These are phyloP conservation scores for Hydrangea macrophylla DNA, from an alignment of 148 eudicot species.

Conservation along the genomic window DNA sequence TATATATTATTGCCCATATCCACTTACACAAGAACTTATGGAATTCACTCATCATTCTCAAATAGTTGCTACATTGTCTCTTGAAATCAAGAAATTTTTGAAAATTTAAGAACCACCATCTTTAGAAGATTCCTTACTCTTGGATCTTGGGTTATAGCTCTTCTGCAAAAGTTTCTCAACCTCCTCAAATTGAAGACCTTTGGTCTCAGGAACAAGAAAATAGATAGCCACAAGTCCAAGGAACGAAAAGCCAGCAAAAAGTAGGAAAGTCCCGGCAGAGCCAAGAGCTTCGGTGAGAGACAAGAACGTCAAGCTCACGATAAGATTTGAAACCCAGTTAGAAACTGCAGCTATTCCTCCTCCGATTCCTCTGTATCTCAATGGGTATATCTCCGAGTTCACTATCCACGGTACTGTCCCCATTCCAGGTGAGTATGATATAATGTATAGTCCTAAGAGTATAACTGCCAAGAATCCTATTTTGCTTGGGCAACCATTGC, in stretches of 20 bases:
- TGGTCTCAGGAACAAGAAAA: slow-evolving; percentile 39
- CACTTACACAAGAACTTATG: no score
- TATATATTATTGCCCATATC: no score
- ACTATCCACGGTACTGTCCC: slow-evolving; percentile 50
- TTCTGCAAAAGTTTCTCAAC: slow-evolving; percentile 24
- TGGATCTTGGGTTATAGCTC: slow-evolving; percentile 15
- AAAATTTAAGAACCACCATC: background rate
- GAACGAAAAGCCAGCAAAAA: slow-evolving; percentile 32
- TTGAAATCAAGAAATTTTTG: no score
- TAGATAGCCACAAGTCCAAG: slow-evolving; percentile 22
- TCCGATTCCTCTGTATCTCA: slow-evolving; percentile 35
- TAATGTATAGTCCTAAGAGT: slow-evolving; percentile 31
- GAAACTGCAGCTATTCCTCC: slow-evolving; percentile 47
- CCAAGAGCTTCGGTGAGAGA: slow-evolving; percentile 35
- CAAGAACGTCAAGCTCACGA: slow-evolving; percentile 35
- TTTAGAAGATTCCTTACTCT: background rate
- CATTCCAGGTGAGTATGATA: slow-evolving; percentile 40
- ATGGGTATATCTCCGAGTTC: slow-evolving; percentile 43
- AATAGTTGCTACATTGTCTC: no score
- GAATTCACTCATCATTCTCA: no score
- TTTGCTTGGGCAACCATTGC: slow-evolving; percentile 37
- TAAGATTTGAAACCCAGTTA: slow-evolving; percentile 43
- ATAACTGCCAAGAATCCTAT: slow-evolving; percentile 32
- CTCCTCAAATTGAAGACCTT: slow-evolving; percentile 33
- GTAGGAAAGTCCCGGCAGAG: slow-evolving; percentile 37